Evolutionary conservation across 345 rosid genomes (phyloP).

Genomic region (Boechera stricta): DNA sequence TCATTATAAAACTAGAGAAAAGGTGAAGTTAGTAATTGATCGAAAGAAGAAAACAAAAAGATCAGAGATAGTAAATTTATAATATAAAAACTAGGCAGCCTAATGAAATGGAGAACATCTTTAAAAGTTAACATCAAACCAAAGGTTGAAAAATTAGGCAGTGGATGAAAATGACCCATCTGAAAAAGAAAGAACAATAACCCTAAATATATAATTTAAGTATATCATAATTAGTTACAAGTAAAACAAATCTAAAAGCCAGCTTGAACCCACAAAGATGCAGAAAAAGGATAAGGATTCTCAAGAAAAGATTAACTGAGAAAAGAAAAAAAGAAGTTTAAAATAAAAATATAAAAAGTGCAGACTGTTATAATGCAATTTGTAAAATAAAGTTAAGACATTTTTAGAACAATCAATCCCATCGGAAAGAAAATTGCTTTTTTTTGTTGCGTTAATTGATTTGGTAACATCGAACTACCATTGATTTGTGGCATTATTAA

Average conservation of each 20-base stretch:
- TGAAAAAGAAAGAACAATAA: conserved; percentile 31
- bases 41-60: conserved; percentile 3
- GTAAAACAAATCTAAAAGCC: conserved; percentile 46
- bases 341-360: conserved; percentile 35
- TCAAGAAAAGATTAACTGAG: conserved; percentile 22
- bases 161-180: conserved; percentile 43
- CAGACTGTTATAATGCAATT: conserved; percentile 31
- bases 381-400: conserved; percentile 10
- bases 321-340: background rate
- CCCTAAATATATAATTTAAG: conserved; percentile 10
- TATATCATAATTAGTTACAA: conserved; percentile 26
- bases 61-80: conserved; percentile 4
- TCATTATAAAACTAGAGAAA: conserved; percentile 25
- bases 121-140: conserved; percentile 16
- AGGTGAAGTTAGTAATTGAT: conserved; percentile 25
- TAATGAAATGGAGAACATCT: conserved; percentile 25
- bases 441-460: conserved; percentile 16
- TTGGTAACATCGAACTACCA: conserved; percentile 18
- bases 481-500: conserved; percentile 31
- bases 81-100: conserved; percentile 15
- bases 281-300: conserved; percentile 30
- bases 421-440: background rate
- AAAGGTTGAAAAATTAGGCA: conserved; percentile 3
- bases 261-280: conserved; percentile 46
- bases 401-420: conserved; percentile 33